These are phyloP conservation scores for Fusarium lyarnte DNA, from an alignment of 2,329 filamentous ascomycete species.

Conservation along the genomic window DNA sequence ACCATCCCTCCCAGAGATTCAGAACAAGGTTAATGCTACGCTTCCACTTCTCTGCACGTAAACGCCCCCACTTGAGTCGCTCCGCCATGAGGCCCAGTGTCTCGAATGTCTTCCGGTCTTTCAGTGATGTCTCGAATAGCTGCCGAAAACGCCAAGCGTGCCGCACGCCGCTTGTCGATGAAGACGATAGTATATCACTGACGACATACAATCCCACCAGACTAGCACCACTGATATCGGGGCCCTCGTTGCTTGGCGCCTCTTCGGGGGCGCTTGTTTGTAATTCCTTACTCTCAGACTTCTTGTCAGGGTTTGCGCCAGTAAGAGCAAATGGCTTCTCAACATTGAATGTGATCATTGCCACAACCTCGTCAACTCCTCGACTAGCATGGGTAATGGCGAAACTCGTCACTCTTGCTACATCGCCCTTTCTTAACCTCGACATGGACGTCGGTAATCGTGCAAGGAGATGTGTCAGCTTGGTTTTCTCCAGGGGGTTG, in stretches of 20 bases:
- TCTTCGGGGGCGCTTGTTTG: slow-evolving; percentile 46
- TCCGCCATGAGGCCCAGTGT: slow-evolving; percentile 78
- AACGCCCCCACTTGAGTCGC: slow-evolving; percentile 78
- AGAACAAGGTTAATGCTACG: slow-evolving; percentile 76
- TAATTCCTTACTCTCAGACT: slow-evolving; percentile 49
- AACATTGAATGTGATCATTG: slow-evolving; percentile 85
- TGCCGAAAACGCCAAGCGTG: slow-evolving; percentile 89
- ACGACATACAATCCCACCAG: slow-evolving; percentile 83
- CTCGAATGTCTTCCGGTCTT: slow-evolving; percentile 75
- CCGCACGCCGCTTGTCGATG: slow-evolving; percentile 78
- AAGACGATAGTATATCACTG: slow-evolving; percentile 81
- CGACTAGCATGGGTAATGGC: slow-evolving; percentile 86
- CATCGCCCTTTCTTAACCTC: slow-evolving; percentile 82
- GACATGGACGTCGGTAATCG: slow-evolving; percentile 80
- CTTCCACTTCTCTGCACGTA: slow-evolving; percentile 87
- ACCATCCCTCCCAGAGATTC: slow-evolving; percentile 76
- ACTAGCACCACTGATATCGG: slow-evolving; percentile 76
- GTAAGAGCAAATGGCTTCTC: slow-evolving; percentile 79
- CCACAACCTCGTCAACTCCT: slow-evolving; percentile 91
- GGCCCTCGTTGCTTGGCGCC: slow-evolving; percentile 52
- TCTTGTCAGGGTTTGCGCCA: slow-evolving; percentile 70
- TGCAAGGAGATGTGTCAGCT: slow-evolving; percentile 83
- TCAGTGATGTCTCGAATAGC: slow-evolving; percentile 79
- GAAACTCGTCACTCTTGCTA: slow-evolving; percentile 87
- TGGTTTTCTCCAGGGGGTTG: slow-evolving; percentile 84